phyloP scores from a whole-genome alignment of 2,329 filamentous ascomycete genomes.

The Cadophora gregata region DNA sequence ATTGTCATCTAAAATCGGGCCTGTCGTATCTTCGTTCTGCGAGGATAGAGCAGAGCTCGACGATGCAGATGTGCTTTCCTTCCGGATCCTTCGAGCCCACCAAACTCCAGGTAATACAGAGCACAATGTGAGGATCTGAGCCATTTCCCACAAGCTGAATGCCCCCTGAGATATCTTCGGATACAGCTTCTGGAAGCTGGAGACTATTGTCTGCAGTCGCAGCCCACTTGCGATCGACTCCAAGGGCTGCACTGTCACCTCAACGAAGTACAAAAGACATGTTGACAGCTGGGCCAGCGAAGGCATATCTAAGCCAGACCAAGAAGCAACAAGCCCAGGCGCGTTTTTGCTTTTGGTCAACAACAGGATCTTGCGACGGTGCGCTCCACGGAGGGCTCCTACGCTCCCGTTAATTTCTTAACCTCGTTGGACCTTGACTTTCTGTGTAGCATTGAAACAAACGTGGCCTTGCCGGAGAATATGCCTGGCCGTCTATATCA shows the following conservation, averaged over 20 bases:
- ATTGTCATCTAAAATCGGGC: constrained; percentile 30
- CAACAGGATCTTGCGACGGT: background rate
- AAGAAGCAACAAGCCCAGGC: background rate
- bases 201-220: constrained; percentile 29
- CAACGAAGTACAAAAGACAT: constrained; percentile 27
- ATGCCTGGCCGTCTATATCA: constrained; percentile 16
- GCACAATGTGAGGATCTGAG: constrained; percentile 35
- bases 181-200: constrained; percentile 31
- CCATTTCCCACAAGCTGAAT: constrained; percentile 36
- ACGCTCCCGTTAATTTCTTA: background rate
- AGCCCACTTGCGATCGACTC: constrained; percentile 22
- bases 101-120: constrained; percentile 37
- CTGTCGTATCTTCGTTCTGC: constrained; percentile 10
- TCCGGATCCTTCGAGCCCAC: constrained; percentile 33
- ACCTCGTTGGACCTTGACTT: constrained; percentile 8
- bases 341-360: constrained; percentile 15
- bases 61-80: constrained; percentile 28
- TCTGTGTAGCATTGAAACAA: constrained; percentile 18
- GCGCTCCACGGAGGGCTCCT: background rate
- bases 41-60: constrained; percentile 29
- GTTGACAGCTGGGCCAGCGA: constrained; percentile 20
- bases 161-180: constrained; percentile 27
- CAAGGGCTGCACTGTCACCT: constrained; percentile 5
- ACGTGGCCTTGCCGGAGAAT: constrained; percentile 24
- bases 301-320: constrained; percentile 2